These are phyloP conservation scores for Talaromyces rugulosus DNA, from an alignment of 2,329 filamentous ascomycete species.

Conservation along the genomic window DNA sequence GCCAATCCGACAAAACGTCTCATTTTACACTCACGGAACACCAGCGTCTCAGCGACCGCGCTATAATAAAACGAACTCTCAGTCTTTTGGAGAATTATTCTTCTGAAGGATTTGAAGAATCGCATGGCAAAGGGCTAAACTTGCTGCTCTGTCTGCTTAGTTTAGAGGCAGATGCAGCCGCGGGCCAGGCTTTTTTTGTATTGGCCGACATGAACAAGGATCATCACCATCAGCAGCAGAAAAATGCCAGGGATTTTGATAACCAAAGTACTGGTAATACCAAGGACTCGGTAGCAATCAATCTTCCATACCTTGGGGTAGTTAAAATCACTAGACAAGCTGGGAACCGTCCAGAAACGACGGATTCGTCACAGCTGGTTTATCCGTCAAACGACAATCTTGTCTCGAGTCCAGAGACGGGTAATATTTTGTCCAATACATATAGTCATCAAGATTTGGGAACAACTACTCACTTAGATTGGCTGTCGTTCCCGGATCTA, in stretches of 20 bases:
- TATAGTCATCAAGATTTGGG: not conserved
- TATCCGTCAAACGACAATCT: not conserved
- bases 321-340: not conserved
- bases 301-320: conserved; percentile 4
- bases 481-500: conserved; percentile 1
- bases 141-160: conserved; percentile 1
- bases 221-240: not conserved
- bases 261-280: not conserved
- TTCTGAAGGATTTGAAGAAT: not conserved
- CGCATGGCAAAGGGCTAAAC: conserved; percentile 3
- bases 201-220: not conserved
- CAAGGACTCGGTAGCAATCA: not conserved
- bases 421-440: not conserved
- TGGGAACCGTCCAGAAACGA: not conserved
- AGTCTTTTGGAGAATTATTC: not conserved
- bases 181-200: not conserved
- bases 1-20: not conserved
- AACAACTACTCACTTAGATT: not conserved
- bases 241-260: not conserved
- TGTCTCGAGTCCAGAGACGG: not conserved
- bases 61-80: conserved; percentile 1
- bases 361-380: not conserved
- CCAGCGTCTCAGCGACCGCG: not conserved
- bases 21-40: not conserved
- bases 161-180: conserved; percentile 2